Percentiles rank a stretch among this genome's conserved stretches.
Conservation (phyloP, 2,329 filamentous ascomycete genomes). For the Colletotrichum sp. region DNA sequence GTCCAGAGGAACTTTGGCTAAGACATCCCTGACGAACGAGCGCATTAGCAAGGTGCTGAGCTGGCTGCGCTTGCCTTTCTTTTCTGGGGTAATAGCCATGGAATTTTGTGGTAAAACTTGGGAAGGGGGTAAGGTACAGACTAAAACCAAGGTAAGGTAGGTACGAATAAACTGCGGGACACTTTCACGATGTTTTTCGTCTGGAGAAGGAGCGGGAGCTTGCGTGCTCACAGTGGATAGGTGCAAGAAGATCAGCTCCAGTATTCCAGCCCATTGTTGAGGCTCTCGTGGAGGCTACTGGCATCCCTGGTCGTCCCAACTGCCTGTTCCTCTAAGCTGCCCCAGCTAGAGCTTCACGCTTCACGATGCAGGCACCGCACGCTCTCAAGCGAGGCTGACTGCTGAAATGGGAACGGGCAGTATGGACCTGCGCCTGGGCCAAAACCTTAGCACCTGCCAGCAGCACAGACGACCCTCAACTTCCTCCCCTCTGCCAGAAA, state of each 20-base stretch:
- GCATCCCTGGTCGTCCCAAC: neutral
- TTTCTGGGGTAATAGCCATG: neutral
- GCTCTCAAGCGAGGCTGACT: neutral
- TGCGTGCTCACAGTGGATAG: neutral
- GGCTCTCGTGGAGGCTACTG: neutral
- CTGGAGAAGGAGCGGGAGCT: neutral
- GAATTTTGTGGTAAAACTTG: neutral
- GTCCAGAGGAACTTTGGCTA: neutral
- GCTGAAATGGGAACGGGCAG: neutral
- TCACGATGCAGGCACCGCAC: neutral
- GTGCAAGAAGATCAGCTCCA: neutral
- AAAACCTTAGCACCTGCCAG: neutral
- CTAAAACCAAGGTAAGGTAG: neutral
- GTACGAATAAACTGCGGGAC: neutral
- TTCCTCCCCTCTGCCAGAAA: neutral
- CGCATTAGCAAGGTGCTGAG: neutral
- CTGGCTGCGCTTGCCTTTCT: neutral
- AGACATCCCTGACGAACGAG: slow-evolving; percentile 2
- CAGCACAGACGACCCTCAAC: neutral
- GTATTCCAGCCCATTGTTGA: neutral
- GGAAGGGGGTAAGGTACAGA: neutral
- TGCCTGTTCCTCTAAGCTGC: neutral
- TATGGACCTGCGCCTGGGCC: neutral
- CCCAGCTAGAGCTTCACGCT: neutral
- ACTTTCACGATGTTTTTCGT: neutral